Evolutionary conservation across 1,139 yeast species (phyloP).

Genomic region (Suhomyces bokatorum): DNA sequence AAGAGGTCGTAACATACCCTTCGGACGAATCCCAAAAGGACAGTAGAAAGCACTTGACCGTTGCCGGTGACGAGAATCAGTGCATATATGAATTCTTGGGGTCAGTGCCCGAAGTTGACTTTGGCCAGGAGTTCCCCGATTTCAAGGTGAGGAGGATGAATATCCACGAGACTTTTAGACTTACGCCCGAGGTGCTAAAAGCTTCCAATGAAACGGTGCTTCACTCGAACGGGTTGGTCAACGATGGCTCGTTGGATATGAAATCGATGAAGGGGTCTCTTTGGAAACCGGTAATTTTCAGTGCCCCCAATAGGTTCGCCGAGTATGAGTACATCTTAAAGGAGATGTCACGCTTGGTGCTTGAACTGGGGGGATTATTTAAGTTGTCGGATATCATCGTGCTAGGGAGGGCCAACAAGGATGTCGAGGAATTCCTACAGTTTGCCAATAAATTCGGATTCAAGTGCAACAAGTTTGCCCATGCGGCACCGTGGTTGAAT

Average conservation of each 20-base stretch:
- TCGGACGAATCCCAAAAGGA: conserved; percentile 1
- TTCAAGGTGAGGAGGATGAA: conserved; percentile 27
- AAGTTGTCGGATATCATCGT: conserved; percentile 56
- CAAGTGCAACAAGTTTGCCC: conserved; percentile 43
- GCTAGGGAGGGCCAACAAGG: conserved; percentile 55
- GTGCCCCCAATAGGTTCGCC: conserved; percentile 22
- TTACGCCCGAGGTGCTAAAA: conserved; percentile 54
- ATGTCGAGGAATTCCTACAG: conserved; percentile 45
- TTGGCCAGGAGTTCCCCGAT: conserved; percentile 28
- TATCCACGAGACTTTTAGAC: conserved; percentile 55
- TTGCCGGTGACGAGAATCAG: conserved; percentile 77
- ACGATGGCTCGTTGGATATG: not conserved
- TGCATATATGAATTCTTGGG: conserved; percentile 70
- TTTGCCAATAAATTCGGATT: conserved; percentile 45
- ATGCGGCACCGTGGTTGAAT: conserved; percentile 55
- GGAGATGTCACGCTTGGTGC: conserved; percentile 47
- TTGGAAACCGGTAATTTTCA: conserved; percentile 33
- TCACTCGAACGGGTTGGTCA: conserved; percentile 11
- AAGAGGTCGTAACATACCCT: conserved; percentile 36
- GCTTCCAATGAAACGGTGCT: conserved; percentile 35
- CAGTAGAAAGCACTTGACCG: conserved; percentile 49
- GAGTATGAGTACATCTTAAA: conserved; percentile 44
- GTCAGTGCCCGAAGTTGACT: conserved; percentile 35
- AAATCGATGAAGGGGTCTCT: conserved; percentile 24
- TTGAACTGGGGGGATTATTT: conserved; percentile 47